Base-by-base conservation (phyloP, 768 basidiomycete species). In the Pisolithus albus region DNA sequence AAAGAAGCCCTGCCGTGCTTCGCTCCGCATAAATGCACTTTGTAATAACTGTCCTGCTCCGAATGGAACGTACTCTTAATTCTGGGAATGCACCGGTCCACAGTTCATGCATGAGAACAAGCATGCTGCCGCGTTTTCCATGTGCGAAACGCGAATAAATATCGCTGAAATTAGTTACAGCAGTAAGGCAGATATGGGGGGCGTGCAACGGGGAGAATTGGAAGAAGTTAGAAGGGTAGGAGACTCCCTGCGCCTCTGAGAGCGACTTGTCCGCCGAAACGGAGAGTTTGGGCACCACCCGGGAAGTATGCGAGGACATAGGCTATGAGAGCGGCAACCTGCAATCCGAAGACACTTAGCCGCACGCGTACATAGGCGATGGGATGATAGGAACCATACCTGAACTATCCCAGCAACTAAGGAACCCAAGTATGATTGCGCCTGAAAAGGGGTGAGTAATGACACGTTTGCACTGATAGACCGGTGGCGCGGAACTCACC, bases 231-330 rank as follows among this genome's bases (percentile, higher is more conserved):
- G 61, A 92, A 72, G 9, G 93, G 92, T 28, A 96, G 73, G 7
- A 95, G 74, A 57, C 76, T 88, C 32, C 88, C 81, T 41, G 91
- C 92, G 7, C 94, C 87, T 36, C 92, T 83, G 19, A 96, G 70
- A 1, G 89, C 87, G 58, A 92, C 74, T 50, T 84, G 83, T 32
- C 83, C 82, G 6, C 91, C 92, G 61, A 92, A 77, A 19, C 86
- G 81, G 19, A 92, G 73, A 1, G 91, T 92, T 59, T 86, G 83
- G 26, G 77, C 78, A 26, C 86, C 95, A 9, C 90, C 93, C 18
- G 96, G 96, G 70, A 99, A 98, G 72, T 97, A 98, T 0, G 93
- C 93, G 16, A 92, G 75, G 7, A 98, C 78, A 64, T 99, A 99
- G 13, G 87, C 78, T 13, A 96, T 74, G 16, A 99, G 80, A 2